Conservation (phyloP, 164 flowering plant species). For the Taxillus chinensis region DNA sequence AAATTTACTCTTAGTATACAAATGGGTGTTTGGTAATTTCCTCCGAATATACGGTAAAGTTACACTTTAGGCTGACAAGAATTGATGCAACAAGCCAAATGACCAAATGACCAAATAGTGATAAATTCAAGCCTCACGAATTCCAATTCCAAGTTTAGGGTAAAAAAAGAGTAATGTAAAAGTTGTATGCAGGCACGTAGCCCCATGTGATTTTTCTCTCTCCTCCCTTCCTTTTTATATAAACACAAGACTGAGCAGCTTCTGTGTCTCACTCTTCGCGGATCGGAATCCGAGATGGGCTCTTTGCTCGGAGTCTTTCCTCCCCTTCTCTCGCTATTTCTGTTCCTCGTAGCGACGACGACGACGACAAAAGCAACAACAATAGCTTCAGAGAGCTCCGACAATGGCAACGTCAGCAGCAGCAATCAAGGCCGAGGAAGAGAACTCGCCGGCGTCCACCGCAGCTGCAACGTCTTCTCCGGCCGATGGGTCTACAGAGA, state of each 20-base stretch:
- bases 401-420: constrained; percentile 1
- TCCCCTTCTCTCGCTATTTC: constrained; percentile 8
- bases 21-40: too few species aligned
- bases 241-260: neutral
- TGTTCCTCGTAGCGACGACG: neutral
- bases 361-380: too few species aligned
- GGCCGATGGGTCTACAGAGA: constrained; percentile 75
- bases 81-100: too few species aligned
- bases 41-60: too few species aligned
- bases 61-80: too few species aligned
- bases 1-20: too few species aligned
- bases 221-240: neutral
- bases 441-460: too few species aligned
- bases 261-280: neutral
- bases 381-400: constrained; percentile 6
- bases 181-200: too few species aligned
- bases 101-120: too few species aligned
- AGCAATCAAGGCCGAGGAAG: neutral
- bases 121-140: too few species aligned
- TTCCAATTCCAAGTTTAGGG: too few species aligned
- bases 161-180: too few species aligned
- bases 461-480: constrained; percentile 45
- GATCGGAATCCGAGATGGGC: constrained; percentile 21
- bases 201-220: neutral
- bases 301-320: neutral